phyloP scores from a whole-genome alignment of 2,329 filamentous ascomycete genomes.

The Thermothelomyces thermophilus region DNA sequence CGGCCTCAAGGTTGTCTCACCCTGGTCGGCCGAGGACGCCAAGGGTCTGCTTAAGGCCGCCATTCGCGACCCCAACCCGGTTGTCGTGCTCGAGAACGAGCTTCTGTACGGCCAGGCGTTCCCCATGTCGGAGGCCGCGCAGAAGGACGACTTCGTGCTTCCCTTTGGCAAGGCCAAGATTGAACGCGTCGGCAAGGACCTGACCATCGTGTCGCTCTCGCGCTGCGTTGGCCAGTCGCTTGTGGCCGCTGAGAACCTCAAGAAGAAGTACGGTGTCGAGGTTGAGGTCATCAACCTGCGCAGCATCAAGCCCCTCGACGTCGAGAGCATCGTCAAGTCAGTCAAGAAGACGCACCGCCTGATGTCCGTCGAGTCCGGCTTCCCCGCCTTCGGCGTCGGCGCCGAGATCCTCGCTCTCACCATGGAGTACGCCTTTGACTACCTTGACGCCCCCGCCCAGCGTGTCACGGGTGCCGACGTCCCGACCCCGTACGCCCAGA shows the following conservation, averaged over 20 bases:
- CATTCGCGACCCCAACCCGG: constrained; percentile 96
- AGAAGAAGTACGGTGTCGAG: constrained; percentile 94
- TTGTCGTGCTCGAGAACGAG: constrained; percentile 86
- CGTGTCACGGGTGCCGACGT: constrained; percentile 96
- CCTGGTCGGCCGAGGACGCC: constrained; percentile 95
- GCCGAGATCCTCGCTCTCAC: constrained; percentile 89
- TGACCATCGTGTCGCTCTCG: constrained; percentile 91
- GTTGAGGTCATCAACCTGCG: constrained; percentile 97
- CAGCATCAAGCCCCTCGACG: constrained; percentile 91
- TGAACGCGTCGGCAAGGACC: constrained; percentile 89
- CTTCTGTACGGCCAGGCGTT: constrained; percentile 88
- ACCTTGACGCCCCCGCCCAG: constrained; percentile 87
- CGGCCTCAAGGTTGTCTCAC: constrained; percentile 91
- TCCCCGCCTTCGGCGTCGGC: constrained; percentile 88
- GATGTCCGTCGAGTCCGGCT: constrained; percentile 88
- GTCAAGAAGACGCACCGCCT: constrained; percentile 98
- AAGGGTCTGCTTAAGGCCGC: constrained; percentile 97
- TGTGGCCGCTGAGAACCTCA: constrained; percentile 79
- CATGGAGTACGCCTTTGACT: constrained; percentile 98
- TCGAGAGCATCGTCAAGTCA: constrained; percentile 91
- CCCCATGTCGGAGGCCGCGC: constrained; percentile 94
- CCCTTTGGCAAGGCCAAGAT: constrained; percentile 99
- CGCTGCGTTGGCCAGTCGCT: constrained; percentile 92
- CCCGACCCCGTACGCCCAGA: constrained; percentile 88
- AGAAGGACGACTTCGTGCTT: constrained; percentile 93